Evolutionary conservation across 2,329 filamentous ascomycete species (phyloP), one percentile per base, ranked within the genome.

Genomic region (Phaeophleospora eucalypticola): DNA sequence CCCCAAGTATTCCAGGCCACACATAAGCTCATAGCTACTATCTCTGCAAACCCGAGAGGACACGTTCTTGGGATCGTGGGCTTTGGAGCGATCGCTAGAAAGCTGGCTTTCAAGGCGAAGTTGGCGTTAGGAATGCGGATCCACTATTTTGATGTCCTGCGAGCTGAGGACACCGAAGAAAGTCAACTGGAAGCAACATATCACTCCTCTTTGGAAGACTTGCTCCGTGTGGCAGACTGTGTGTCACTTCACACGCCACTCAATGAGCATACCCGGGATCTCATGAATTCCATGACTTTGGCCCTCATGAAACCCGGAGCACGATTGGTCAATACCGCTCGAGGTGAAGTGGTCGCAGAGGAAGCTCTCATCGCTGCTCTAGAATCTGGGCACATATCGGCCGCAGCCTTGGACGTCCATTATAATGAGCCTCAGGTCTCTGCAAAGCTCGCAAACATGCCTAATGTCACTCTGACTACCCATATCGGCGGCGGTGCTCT

Each of bases 1-100:
- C 59, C 71, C 0, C 49, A 59, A 0, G 54, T 67, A 14, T 87
- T 86, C 62, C 63, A 65, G 18, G 68, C 76, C 49, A 82, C 83
- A 51, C 83, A 87, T 62, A 70, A 70, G 14, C 72, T 75, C 45
- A 79, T 82, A 1, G 80, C 82, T 0, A 71, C 72, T 4, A 71
- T 73, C 10, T 80, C 82, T 16, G 15, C 16, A n/a, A 45, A 86
- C 64, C 82, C 83, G 1, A 76, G 79, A 15, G 72, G 73, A 12
- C 76, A 79, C 44, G 69, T 70, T 0, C 72, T 88, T 0, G 85
- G 83, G 0, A 73, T 89, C 20, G 75, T 89, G 18, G 85, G 85
- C 0, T 74, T 89, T 2, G 85, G 85, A 2, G 79, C 81, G 3
- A 71, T 72, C 29, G 69, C 69, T 15, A 19, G 45, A 46, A 54